Evolutionary conservation across 2,329 filamentous ascomycete genomes (phyloP).

Genomic region (Colletotrichum lindemuthianum): DNA sequence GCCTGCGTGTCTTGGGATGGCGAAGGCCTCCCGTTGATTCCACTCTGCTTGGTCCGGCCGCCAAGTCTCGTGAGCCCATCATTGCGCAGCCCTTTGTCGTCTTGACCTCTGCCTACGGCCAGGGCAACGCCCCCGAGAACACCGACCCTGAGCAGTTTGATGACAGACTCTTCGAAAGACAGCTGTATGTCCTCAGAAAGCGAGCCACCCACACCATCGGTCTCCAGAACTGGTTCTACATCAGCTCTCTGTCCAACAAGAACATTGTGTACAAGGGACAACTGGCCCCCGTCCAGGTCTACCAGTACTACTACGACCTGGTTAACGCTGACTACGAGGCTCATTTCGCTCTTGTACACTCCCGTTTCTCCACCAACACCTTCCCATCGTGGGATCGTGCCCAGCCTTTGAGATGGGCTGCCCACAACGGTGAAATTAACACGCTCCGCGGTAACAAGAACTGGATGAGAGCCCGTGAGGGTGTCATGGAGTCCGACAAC

Average conservation of each 20-base stretch:
- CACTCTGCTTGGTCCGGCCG: slow-evolving; percentile 89
- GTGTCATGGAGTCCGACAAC: slow-evolving; percentile 90
- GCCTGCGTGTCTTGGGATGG: slow-evolving; percentile 93
- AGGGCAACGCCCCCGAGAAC: slow-evolving; percentile 79
- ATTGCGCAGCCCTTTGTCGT: slow-evolving; percentile 97
- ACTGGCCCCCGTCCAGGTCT: slow-evolving; percentile 92
- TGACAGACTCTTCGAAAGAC: slow-evolving; percentile 86
- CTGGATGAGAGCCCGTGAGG: slow-evolving; percentile 98
- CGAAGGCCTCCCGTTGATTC: slow-evolving; percentile 95
- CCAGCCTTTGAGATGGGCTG: slow-evolving; percentile 94
- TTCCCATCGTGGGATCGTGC: slow-evolving; percentile 99
- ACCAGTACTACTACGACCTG: slow-evolving; percentile 97
- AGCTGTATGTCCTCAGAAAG: slow-evolving; percentile 95
- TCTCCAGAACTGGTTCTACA: slow-evolving; percentile 98
- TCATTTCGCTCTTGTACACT: slow-evolving; percentile 96
- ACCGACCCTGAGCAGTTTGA: slow-evolving; percentile 86
- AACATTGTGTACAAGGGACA: slow-evolving; percentile 99
- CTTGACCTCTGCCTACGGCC: slow-evolving; percentile 83
- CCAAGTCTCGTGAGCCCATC: slow-evolving; percentile 91
- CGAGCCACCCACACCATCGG: slow-evolving; percentile 94
- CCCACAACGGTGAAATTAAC: slow-evolving; percentile 99
- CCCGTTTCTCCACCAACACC: slow-evolving; percentile 97
- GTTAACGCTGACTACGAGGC: slow-evolving; percentile 97
- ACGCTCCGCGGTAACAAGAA: slow-evolving; percentile 98
- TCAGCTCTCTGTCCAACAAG: slow-evolving; percentile 95